phyloP scores from a whole-genome alignment of 2,329 filamentous ascomycete species.

The Colletotrichum filicis region DNA sequence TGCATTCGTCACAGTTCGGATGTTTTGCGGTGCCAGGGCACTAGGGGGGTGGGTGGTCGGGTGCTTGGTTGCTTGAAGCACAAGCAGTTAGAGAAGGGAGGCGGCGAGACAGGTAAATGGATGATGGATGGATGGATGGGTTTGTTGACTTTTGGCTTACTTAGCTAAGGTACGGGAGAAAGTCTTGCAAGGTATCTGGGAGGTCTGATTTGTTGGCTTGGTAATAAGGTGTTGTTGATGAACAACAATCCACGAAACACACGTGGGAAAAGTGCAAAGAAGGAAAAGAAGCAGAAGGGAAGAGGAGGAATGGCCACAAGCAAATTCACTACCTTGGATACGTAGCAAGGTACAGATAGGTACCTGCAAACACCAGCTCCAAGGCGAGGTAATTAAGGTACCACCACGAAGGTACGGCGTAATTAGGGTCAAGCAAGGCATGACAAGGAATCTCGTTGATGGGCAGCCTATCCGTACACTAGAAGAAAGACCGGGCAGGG shows the following conservation, averaged over 20 bases:
- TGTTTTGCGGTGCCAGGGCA: background rate
- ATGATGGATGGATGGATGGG: background rate
- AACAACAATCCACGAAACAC: slow-evolving; percentile 13
- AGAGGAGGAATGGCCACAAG: background rate
- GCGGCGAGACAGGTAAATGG: background rate
- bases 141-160: background rate
- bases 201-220: too few relatives aligned
- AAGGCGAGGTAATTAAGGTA: background rate
- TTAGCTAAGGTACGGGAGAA: background rate
- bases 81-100: slow-evolving; percentile 26
- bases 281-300: slow-evolving; percentile 25
- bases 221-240: slow-evolving; percentile 1
- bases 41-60: background rate
- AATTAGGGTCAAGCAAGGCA: background rate
- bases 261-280: slow-evolving; percentile 6
- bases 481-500: too few relatives aligned
- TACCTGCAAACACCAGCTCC: background rate
- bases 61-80: slow-evolving; percentile 14
- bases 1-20: background rate
- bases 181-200: too few relatives aligned
- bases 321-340: background rate
- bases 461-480: too few relatives aligned
- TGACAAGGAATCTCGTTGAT: background rate
- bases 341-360: background rate
- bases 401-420: background rate